A percentile compares a stretch with the other conserved stretches of the same genome.
Evolutionary conservation across 805 yeast genomes (phyloP).

Genomic region (Debaryomyces hansenii): DNA sequence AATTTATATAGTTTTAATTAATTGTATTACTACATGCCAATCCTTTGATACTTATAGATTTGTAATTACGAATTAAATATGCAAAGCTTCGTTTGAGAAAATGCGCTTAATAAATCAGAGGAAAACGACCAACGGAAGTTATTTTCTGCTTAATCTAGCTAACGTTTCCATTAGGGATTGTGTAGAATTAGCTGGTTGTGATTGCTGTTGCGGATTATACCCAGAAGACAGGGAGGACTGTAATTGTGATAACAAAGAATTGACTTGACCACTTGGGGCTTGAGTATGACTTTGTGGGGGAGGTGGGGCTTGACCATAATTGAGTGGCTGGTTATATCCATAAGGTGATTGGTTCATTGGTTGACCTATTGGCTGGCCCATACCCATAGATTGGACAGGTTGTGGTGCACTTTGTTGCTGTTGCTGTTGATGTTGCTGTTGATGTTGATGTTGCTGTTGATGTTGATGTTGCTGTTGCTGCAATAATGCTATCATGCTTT

Average conservation of each 20-base stretch:
- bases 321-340: conserved; percentile 10
- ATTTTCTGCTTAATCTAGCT: conserved; percentile 34
- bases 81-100: not conserved
- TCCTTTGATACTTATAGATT: not conserved
- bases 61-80: not conserved
- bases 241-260: conserved; percentile 26
- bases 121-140: conserved; percentile 1
- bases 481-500: conserved; percentile 28
- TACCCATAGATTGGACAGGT: conserved; percentile 6
- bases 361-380: conserved; percentile 12
- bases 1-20: too few relatives aligned
- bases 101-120: too few relatives aligned
- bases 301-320: conserved; percentile 9
- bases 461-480: conserved; percentile 26
- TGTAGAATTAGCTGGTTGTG: conserved; percentile 16
- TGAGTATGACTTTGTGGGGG: conserved; percentile 7
- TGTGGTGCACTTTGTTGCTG: conserved; percentile 19
- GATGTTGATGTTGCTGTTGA: conserved; percentile 18
- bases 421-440: conserved; percentile 19
- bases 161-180: conserved; percentile 37
- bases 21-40: too few relatives aligned
- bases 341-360: conserved; percentile 9
- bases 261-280: conserved; percentile 23
- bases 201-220: conserved; percentile 8
- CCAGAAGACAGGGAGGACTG: conserved; percentile 13